A percentile compares a stretch with the other conserved stretches of the same genome.
These are phyloP conservation scores for Debaryomycetaceae sp. DNA, from an alignment of 1,139 yeast species.

Conservation along the genomic window DNA sequence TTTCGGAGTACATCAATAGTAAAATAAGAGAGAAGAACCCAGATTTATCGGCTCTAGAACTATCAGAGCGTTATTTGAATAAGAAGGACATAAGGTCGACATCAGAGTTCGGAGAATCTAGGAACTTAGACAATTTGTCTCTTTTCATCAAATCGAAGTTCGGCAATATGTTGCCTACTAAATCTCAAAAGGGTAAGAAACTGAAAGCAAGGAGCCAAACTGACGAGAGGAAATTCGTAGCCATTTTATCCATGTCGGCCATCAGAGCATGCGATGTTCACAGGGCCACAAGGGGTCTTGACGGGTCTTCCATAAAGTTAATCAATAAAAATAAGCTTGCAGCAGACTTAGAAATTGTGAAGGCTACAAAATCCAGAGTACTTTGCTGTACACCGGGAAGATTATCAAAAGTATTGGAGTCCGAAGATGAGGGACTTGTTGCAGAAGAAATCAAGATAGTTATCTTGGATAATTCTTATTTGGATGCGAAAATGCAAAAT, in stretches of 20 bases:
- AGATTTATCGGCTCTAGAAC: conserved; percentile 60
- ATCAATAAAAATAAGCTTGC: conserved; percentile 64
- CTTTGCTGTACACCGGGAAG: conserved; percentile 69
- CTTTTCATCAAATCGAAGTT: conserved; percentile 42
- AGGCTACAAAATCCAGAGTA: conserved; percentile 48
- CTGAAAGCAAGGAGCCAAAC: conserved; percentile 9
- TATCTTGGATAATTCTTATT: conserved; percentile 60
- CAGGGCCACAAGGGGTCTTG: conserved; percentile 53
- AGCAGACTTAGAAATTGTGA: conserved; percentile 53
- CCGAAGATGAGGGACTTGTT: conserved; percentile 36
- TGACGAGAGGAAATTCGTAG: conserved; percentile 39
- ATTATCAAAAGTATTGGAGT: conserved; percentile 45
- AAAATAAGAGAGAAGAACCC: conserved; percentile 50
- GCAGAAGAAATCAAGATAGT: conserved; percentile 52
- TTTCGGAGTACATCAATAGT: conserved; percentile 58
- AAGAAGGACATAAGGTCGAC: conserved; percentile 50
- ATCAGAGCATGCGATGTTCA: conserved; percentile 70
- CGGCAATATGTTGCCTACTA: conserved; percentile 40
- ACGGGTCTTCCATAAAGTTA: conserved; percentile 59
- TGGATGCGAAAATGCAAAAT: conserved; percentile 61
- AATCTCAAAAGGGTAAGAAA: conserved; percentile 12
- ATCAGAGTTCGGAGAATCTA: conserved; percentile 41
- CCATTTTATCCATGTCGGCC: conserved; percentile 68
- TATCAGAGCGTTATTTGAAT: conserved; percentile 54
- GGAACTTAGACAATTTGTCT: conserved; percentile 47